Evolutionary conservation across 1,139 yeast genomes (phyloP), one percentile per base, ranked within the genome.

Genomic region (Sugiyamaella neomexicana): DNA sequence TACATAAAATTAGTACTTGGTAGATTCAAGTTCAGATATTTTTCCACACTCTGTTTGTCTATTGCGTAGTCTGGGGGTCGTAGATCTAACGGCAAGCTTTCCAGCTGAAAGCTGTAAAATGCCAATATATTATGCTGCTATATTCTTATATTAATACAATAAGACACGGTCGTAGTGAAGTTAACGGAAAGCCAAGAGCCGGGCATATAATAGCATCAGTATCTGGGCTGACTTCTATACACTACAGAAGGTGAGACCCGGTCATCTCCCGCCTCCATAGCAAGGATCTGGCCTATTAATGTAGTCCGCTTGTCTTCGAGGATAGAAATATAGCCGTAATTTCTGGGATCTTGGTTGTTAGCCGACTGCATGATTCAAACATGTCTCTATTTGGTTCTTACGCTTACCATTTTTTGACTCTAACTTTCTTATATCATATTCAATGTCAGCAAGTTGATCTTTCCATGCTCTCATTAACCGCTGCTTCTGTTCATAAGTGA

Each of bases 391-490:
- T n/a, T n/a, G n/a, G n/a, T n/a, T n/a, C n/a, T n/a, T n/a, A n/a
- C n/a, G 29, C 49, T 15, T 45, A 27, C 49, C 49, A 37, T 45
- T 45, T 37, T 45, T 45, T 17, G 40, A 37, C 41, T 45, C 49
- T 13, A 45, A 9, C 17, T 45, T 45, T 15, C 36, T 37, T 25
- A 45, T 45, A 36, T 45, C 49, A 13, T 45, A 45, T n/a, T 45
- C 49, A 17, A 45, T 13, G 16, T 32, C 49, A 13, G 49, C 34
- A 13, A 45, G 15, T 27, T 45, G 49, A 37, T 45, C 31, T 45
- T 45, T 45, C 40, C 40, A 45, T 6, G 34, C 3, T 45, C 49
- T 45, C 34, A 45, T 25, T 3, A 32, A 16, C n/a, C 36, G 20
- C 13, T 45, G 49, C 15, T 20, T 27, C 37, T 45, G 34, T 45